Evolutionary conservation across 1,139 yeast species (phyloP).

Genomic region (Blastobotrys arbuscula): DNA sequence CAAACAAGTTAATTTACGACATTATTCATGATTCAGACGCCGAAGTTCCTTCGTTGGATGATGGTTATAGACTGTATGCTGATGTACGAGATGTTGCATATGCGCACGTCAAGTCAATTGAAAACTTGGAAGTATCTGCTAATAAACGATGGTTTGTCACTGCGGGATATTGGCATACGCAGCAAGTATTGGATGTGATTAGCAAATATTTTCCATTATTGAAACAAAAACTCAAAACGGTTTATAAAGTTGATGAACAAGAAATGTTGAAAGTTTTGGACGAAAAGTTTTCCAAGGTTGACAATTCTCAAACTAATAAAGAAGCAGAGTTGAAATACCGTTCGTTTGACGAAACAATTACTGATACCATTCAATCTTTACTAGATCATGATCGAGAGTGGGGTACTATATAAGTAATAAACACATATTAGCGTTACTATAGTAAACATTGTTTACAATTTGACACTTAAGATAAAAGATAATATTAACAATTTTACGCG

Average conservation of each 20-base stretch:
- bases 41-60: slow-evolving; percentile 17
- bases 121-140: slow-evolving; percentile 30
- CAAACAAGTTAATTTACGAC: slow-evolving; percentile 20
- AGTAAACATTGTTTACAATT: no score
- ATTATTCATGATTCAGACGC: slow-evolving; percentile 16
- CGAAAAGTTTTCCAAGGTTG: slow-evolving; percentile 2
- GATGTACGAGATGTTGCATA: slow-evolving; percentile 47
- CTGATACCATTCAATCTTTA: not conserved
- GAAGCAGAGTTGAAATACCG: slow-evolving; percentile 18
- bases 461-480: no score
- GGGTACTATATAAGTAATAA: not conserved
- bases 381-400: not conserved
- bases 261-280: not conserved
- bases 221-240: not conserved
- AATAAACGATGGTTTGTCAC: slow-evolving; percentile 41
- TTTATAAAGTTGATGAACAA: not conserved
- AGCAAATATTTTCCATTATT: not conserved
- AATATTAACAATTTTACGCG: no score
- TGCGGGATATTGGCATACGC: not conserved
- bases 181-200: not conserved
- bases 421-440: not conserved
- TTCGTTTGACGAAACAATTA: not conserved
- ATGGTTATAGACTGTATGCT: slow-evolving; percentile 30
- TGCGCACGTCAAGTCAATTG: slow-evolving; percentile 45
- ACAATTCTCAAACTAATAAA: slow-evolving; percentile 18